Evolutionary conservation across 2,329 filamentous ascomycete species (phyloP), one percentile per base, ranked within the genome.

Genomic region (Calonectria hawksworthii): DNA sequence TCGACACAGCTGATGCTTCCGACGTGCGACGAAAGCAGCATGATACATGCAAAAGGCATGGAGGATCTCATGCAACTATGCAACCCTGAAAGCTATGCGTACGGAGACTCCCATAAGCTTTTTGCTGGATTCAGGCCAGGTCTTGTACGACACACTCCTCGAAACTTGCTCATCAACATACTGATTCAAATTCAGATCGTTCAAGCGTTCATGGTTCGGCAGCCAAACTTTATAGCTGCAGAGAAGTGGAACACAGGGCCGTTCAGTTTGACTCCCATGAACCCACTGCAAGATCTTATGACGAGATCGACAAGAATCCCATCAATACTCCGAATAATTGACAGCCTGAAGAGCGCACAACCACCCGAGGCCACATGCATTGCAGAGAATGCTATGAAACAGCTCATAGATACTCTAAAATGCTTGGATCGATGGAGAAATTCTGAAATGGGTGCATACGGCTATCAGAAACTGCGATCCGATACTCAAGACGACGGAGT

Each of bases 101-200:
- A 80, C 2, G 85, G 84, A 1, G 72, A 82, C n/a, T 75, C 84
- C 0, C 85, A 87, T 56, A 81, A 79, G 41, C 77, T 87, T 0
- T 87, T 87, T 65, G 77, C 85, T 1, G 86, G 86, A 0, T 85
- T 85, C 63, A 78, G 86, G n/a, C 85, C 86, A 9, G 75, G 85
- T 8, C 76, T 87, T 36, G 86, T 86, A 78, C 50, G 84, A 23
- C 10, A 18, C 18, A 13, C 23, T 13, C n/a, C 21, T 28, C 14
- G 10, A 8, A 47, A 23, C 8, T 3, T 8, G 7, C 9, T 11
- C 26, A 18, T 8, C 11, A 4, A 11, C 2, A 13, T 26, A 44
- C n/a, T 38, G 21, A 14, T 32, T 9, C 13, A 6, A 14, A n/a
- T 11, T 13, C 21, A 76, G 75, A 72, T 73, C 23, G 36, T 75